phyloP scores from a whole-genome alignment of 108 stramenopile species.

The Stephanodiscus triporus region DNA sequence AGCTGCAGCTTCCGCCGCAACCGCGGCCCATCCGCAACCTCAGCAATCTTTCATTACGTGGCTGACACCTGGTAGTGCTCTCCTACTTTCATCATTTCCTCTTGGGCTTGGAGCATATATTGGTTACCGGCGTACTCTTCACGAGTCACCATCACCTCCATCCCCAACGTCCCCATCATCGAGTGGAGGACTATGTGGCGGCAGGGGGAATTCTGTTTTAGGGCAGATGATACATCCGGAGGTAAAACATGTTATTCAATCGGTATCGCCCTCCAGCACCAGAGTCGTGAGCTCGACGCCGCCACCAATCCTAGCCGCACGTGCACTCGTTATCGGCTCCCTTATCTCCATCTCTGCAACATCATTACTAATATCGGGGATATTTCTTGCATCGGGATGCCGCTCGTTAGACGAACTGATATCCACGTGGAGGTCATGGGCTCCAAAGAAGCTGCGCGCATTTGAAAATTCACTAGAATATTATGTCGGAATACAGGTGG shows the following conservation, averaged over 20 bases:
- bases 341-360: conserved; percentile 47
- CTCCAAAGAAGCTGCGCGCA: conserved; percentile 38
- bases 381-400: conserved; percentile 59
- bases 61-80: conserved; percentile 30
- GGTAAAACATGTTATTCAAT: not conserved
- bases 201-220: conserved; percentile 15
- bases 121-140: conserved; percentile 38
- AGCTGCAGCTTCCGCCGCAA: not conserved
- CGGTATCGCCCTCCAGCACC: not conserved
- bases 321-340: conserved; percentile 41
- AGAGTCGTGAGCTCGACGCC: conserved; percentile 17
- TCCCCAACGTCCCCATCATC: not conserved
- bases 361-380: conserved; percentile 31
- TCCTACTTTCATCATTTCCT: conserved; percentile 28
- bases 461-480: conserved; percentile 43
- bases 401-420: conserved; percentile 60
- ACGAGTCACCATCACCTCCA: conserved; percentile 5
- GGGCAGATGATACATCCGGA: conserved; percentile 12
- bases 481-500: conserved; percentile 43
- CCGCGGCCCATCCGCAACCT: not conserved
- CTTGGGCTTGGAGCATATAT: conserved; percentile 33
- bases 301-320: conserved; percentile 37
- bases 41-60: conserved; percentile 3
- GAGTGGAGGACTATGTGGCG: not conserved
- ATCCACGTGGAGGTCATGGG: conserved; percentile 51